Conservation (phyloP, 306 rosid species). For the Castanea mollissima region DNA sequence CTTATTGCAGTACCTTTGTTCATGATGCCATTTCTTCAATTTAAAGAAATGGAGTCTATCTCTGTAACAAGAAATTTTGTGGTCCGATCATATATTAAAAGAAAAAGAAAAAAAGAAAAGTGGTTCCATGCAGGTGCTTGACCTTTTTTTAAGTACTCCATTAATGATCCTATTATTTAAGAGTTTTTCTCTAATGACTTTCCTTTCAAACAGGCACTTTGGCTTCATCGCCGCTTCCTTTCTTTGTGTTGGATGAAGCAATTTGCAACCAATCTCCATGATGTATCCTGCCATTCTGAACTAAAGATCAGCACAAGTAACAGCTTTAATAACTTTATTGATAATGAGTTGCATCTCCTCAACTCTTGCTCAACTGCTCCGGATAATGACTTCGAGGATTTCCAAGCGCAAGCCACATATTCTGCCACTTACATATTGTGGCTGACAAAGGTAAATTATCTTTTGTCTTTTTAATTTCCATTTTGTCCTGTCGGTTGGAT, state of each 20-base stretch:
- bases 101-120: no score
- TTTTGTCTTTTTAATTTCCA: background rate
- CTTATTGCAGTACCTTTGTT: background rate
- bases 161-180: background rate
- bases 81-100: background rate
- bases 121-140: background rate
- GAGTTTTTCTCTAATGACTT: conserved; percentile 9
- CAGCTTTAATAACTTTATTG: conserved; percentile 41
- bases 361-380: conserved; percentile 46
- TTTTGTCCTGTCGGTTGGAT: background rate
- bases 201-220: conserved; percentile 55
- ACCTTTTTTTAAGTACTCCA: background rate
- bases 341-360: conserved; percentile 52
- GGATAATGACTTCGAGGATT: conserved; percentile 62
- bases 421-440: conserved; percentile 64
- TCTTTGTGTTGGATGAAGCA: conserved; percentile 56
- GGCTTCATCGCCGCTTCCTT: conserved; percentile 97
- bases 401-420: conserved; percentile 62
- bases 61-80: background rate
- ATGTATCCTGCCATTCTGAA: conserved; percentile 27
- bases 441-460: conserved; percentile 52
- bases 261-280: conserved; percentile 19
- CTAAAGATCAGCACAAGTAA: conserved; percentile 23
- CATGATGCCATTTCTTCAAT: background rate
- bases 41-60: background rate